Conservation (phyloP, 2,329 filamentous ascomycete species). For the Colletotrichum truncatum region DNA sequence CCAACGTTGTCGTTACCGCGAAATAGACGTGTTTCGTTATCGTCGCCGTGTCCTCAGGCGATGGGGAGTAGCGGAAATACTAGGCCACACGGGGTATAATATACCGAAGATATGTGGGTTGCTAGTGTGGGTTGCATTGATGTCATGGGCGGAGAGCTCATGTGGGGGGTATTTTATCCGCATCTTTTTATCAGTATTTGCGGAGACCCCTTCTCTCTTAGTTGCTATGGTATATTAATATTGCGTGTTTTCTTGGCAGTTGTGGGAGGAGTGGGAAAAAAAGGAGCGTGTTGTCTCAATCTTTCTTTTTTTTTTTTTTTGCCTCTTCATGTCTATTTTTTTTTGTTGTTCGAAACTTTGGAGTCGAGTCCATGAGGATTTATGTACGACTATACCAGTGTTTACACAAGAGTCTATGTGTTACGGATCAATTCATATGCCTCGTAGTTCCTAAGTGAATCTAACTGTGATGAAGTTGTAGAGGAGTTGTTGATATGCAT, state of each 20-base stretch:
- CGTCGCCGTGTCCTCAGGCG: not conserved
- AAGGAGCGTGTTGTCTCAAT: not conserved
- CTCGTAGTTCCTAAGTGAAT: no score
- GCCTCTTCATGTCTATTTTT: slow-evolving; percentile 13
- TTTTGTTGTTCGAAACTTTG: no score
- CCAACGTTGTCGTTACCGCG: slow-evolving; percentile 19
- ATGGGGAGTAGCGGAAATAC: not conserved
- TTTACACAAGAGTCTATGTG: not conserved
- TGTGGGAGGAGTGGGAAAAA: not conserved
- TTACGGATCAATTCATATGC: not conserved
- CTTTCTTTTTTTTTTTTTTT: not conserved
- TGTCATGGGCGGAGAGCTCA: slow-evolving; percentile 15
- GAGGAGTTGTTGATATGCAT: no score
- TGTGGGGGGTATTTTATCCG: no score
- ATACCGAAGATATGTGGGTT: slow-evolving; percentile 13
- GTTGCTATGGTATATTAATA: no score
- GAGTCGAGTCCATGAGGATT: not conserved
- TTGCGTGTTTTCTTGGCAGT: no score
- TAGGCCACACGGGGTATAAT: slow-evolving; percentile 1
- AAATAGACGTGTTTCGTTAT: slow-evolving; percentile 1
- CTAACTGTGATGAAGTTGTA: no score
- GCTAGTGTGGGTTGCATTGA: slow-evolving; percentile 13
- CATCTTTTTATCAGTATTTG: not conserved
- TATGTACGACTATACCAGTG: slow-evolving; percentile 24
- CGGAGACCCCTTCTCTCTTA: not conserved